Percentiles rank a stretch among this genome's conserved stretches.
Evolutionary conservation across 495 filamentous ascomycete species (phyloP).

Genomic region (Annulohypoxylon moriforme): DNA sequence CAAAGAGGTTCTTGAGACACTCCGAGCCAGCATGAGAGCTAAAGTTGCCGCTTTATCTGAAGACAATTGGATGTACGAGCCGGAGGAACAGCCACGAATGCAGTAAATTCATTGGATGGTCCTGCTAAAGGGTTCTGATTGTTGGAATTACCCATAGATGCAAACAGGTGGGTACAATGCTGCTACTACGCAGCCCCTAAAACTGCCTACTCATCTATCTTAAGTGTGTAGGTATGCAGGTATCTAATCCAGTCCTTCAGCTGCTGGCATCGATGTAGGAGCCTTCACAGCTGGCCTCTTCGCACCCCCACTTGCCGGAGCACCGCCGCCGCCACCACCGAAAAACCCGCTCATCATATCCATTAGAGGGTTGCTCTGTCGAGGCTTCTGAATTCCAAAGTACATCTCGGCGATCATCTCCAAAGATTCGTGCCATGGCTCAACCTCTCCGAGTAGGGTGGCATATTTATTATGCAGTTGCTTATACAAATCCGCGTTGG

Average conservation of each 20-base stretch:
- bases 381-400: constrained; percentile 91
- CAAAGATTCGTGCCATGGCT: constrained; percentile 83
- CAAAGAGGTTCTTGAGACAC: constrained; percentile 75
- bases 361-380: constrained; percentile 87
- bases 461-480: constrained; percentile 86
- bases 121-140: constrained; percentile 10
- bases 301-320: constrained; percentile 52
- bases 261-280: constrained; percentile 59
- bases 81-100: constrained; percentile 65
- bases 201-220: background rate
- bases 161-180: constrained; percentile 7
- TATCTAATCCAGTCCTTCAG: constrained; percentile 64
- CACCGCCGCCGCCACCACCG: constrained; percentile 69
- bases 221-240: background rate
- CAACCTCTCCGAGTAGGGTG: constrained; percentile 75
- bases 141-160: constrained; percentile 1
- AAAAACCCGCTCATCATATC: constrained; percentile 99
- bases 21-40: constrained; percentile 75
- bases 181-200: background rate
- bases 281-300: constrained; percentile 57
- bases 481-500: constrained; percentile 80
- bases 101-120: constrained; percentile 35
- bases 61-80: constrained; percentile 93
- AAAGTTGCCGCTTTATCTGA: constrained; percentile 80
- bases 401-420: constrained; percentile 95